These are phyloP conservation scores for Apiospora rasikravindrae DNA, from an alignment of 2,329 filamentous ascomycete genomes.

Conservation along the genomic window DNA sequence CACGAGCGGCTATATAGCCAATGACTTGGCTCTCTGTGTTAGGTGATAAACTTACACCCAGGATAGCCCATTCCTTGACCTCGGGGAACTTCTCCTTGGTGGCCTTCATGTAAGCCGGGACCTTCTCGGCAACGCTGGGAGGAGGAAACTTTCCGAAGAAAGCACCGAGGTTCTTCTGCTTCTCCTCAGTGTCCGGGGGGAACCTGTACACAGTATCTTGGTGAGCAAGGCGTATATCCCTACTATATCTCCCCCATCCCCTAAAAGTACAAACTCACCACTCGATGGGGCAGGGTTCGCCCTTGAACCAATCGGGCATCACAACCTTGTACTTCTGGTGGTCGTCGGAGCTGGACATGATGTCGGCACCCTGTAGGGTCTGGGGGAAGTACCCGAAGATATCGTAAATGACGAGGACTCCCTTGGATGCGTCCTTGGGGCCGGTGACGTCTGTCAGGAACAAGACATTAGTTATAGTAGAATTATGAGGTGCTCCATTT, in stretches of 20 bases:
- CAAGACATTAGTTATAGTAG: neutral
- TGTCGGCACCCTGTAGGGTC: constrained; percentile 73
- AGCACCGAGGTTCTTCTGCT: constrained; percentile 60
- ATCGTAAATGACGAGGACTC: constrained; percentile 67
- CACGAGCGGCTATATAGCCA: neutral
- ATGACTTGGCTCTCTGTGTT: neutral
- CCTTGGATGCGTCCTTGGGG: constrained; percentile 56
- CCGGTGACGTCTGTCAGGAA: constrained; percentile 52
- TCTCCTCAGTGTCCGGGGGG: constrained; percentile 68
- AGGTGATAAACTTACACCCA: constrained; percentile 56
- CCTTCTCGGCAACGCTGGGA: constrained; percentile 50
- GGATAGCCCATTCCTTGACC: constrained; percentile 63
- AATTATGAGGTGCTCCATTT: neutral
- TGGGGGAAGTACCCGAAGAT: constrained; percentile 77
- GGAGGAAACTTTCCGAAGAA: constrained; percentile 63
- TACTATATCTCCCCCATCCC: neutral
- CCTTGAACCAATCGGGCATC: constrained; percentile 91
- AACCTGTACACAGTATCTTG: constrained; percentile 46
- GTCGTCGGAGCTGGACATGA: constrained; percentile 59
- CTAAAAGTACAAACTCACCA: constrained; percentile 40
- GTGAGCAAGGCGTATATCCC: neutral
- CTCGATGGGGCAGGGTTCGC: constrained; percentile 64
- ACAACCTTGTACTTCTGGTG: constrained; percentile 80
- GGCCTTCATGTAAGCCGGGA: constrained; percentile 62
- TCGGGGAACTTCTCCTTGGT: constrained; percentile 56